Evolutionary conservation across 345 rosid species (phyloP), one percentile per base, ranked within the genome.

Genomic region (Arabidopsis suecica): DNA sequence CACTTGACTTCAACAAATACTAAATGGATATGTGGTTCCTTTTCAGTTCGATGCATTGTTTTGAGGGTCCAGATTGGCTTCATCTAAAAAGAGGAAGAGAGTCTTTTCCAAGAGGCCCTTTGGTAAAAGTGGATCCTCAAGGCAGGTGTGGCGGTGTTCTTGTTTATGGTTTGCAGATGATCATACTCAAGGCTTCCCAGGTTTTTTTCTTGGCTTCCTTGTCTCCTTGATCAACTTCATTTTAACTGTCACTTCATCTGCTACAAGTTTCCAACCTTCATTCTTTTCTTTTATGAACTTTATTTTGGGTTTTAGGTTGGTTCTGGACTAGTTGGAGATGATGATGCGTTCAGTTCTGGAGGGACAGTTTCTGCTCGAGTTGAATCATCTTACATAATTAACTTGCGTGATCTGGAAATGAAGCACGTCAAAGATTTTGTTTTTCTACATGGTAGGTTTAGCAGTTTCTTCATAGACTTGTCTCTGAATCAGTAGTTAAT

Each of bases 21-120:
- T 55, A 55, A 23, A 76, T 76, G 66, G 66, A 62, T 56, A 10
- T 77, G 65, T 75, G 54, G 25, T 57, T 62, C 32, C 45, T 71
- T 73, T 77, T 77, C 93, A 95, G 99, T 71, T 95, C 99, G 34
- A 90, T 95, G 99, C 99, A 95, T 72, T 95, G 97, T 82, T 95
- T 95, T 83, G 99, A 95, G 82, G 91, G 98, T 78, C 90, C 96
- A 13, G 89, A 95, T 67, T 95, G 99, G 98, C 83, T 86, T 82
- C 89, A 92, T 85, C 73, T 95, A 87, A 95, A 89, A 84, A 89
- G 94, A 76, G 98, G 98, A 68, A 86, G 97, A 85, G 99, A 89
- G 80, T 86, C 90, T 58, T 95, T 95, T 87, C 83, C 97, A 20
- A 80, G 88, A 77, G 97, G 96, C 20, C 97, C 98, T 1, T 77